Conservation (phyloP, 78 protist species). For the Dictyostelium intermedium region DNA sequence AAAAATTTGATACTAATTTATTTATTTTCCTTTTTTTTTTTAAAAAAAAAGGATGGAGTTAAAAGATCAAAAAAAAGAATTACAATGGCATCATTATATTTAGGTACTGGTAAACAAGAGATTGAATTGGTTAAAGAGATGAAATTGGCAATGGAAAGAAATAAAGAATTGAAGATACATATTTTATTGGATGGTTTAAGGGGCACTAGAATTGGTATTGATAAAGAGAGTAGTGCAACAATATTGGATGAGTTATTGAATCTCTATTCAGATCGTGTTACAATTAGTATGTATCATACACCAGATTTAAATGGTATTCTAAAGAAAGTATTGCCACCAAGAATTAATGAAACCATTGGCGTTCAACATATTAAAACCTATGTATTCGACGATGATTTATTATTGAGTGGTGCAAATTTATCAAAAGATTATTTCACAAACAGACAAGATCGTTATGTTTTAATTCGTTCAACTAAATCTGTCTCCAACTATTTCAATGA, state of each 20-base stretch:
- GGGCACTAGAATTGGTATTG: slow-evolving; percentile 16
- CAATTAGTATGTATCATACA: slow-evolving; percentile 40
- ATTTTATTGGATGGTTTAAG: slow-evolving; percentile 57
- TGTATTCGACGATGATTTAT: slow-evolving; percentile 80
- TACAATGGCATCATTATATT: slow-evolving; percentile 53
- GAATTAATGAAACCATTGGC: slow-evolving; percentile 76
- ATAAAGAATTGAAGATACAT: slow-evolving; percentile 38
- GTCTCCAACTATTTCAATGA: slow-evolving; percentile 14
- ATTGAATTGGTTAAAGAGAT: slow-evolving; percentile 6
- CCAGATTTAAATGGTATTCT: slow-evolving; percentile 59
- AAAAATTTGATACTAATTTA: no score
- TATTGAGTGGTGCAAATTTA: slow-evolving; percentile 85
- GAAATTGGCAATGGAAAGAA: background rate
- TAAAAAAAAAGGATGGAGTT: slow-evolving; percentile 19
- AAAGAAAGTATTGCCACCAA: slow-evolving; percentile 44
- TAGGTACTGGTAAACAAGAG: slow-evolving; percentile 58
- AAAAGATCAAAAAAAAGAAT: slow-evolving; percentile 37
- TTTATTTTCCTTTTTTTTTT: background rate
- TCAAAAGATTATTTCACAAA: slow-evolving; percentile 77
- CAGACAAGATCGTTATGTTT: slow-evolving; percentile 83
- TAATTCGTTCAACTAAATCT: background rate
- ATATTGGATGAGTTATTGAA: background rate
- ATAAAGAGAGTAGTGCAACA: background rate
- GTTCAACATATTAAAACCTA: slow-evolving; percentile 81
- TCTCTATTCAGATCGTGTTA: slow-evolving; percentile 15